Conservation (phyloP, 1,139 yeast species). For the Debaryomycetaceae sp. region DNA sequence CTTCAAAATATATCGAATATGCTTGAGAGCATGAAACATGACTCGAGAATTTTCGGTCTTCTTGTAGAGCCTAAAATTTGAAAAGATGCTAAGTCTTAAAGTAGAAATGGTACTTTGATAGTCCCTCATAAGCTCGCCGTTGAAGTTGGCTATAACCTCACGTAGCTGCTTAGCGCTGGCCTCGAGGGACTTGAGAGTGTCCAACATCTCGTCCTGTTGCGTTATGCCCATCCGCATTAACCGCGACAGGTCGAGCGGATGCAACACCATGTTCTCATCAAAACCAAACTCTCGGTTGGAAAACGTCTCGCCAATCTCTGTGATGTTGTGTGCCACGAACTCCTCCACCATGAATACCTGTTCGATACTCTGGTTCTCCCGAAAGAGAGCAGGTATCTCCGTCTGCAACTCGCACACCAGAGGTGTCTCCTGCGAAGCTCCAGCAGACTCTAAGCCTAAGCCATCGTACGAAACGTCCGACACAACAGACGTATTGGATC, state of each 20-base stretch:
- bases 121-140: constrained; percentile 1
- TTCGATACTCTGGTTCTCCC: constrained; percentile 3
- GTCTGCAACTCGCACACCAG: constrained; percentile 5
- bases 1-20: constrained; percentile 5
- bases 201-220: constrained; percentile 3
- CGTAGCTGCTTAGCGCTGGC: constrained; percentile 1
- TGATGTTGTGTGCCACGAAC: constrained; percentile 7
- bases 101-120: constrained; percentile 3
- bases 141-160: constrained; percentile 4
- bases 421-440: constrained; percentile 2
- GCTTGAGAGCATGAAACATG: constrained; percentile 6
- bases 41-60: constrained; percentile 8
- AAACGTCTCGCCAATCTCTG: constrained; percentile 5
- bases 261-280: constrained; percentile 3
- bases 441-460: neutral
- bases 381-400: constrained; percentile 6
- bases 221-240: constrained; percentile 2
- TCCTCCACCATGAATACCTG: constrained; percentile 7
- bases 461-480: constrained; percentile 3
- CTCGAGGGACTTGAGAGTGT: constrained; percentile 3
- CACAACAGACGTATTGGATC: constrained; percentile 3
- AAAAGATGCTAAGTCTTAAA: constrained; percentile 5
- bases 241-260: constrained; percentile 1
- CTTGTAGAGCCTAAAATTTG: constrained; percentile 5
- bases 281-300: constrained; percentile 2